A percentile compares a stretch with the other conserved stretches of the same genome.
phyloP scores from a whole-genome alignment of 257 asterid genomes.

The Leonotis leonurus region DNA sequence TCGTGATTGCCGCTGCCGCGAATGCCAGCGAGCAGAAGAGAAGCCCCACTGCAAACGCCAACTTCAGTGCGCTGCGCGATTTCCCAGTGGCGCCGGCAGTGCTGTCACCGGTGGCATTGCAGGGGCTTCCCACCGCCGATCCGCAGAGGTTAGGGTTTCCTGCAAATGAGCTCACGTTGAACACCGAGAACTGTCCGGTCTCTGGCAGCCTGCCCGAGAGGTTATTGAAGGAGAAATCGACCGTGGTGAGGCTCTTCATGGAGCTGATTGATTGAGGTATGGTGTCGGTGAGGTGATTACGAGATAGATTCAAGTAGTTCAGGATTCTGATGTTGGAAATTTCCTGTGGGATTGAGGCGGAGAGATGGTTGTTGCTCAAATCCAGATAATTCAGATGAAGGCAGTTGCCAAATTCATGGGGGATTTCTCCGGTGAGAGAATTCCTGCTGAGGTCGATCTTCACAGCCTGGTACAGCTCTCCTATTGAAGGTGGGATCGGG shows the following conservation, averaged over 20 bases:
- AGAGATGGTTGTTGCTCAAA: conserved; percentile 64
- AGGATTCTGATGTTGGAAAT: conserved; percentile 58
- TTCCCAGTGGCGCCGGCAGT: conserved; percentile 21
- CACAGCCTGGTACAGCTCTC: conserved; percentile 56
- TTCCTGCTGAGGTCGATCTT: conserved; percentile 68
- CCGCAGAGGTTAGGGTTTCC: conserved; percentile 88
- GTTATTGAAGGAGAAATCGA: conserved; percentile 84
- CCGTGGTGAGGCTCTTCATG: conserved; percentile 85
- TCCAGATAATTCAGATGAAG: conserved; percentile 74
- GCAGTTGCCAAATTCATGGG: conserved; percentile 57
- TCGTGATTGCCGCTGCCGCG: conserved; percentile 59
- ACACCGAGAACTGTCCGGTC: conserved; percentile 71
- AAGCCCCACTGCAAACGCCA: conserved; percentile 68
- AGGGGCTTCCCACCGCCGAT: conserved; percentile 50
- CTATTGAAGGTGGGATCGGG: conserved; percentile 65
- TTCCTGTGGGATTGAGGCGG: conserved; percentile 60
- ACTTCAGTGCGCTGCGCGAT: conserved; percentile 53
- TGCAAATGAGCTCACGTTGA: conserved; percentile 60
- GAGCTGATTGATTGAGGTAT: conserved; percentile 58
- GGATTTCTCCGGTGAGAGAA: conserved; percentile 57
- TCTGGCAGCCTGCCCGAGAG: conserved; percentile 81
- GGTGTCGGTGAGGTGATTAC: conserved; percentile 57
- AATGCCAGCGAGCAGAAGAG: conserved; percentile 62
- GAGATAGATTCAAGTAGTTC: conserved; percentile 72
- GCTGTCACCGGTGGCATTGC: conserved; percentile 38